Evolutionary conservation across 768 basidiomycete genomes (phyloP).

Genomic region (Plicaturopsis crispa): DNA sequence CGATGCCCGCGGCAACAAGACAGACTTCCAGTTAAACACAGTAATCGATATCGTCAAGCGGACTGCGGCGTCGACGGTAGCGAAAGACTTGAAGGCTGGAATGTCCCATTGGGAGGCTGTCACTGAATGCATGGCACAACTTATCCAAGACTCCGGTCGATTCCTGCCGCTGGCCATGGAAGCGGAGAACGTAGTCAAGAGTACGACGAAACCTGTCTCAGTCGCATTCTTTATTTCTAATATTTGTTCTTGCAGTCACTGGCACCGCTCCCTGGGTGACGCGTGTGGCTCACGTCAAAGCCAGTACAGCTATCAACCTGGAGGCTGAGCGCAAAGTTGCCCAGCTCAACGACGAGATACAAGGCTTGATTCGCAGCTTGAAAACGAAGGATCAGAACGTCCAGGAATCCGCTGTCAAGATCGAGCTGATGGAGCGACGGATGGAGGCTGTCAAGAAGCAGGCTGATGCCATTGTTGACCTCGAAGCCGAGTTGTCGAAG

Average conservation of each 20-base stretch:
- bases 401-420: slow-evolving; percentile 86
- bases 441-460: slow-evolving; percentile 90
- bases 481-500: slow-evolving; percentile 76
- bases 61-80: slow-evolving; percentile 63
- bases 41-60: slow-evolving; percentile 69
- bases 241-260: slow-evolving; percentile 38
- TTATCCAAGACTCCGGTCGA: slow-evolving; percentile 64
- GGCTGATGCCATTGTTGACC: slow-evolving; percentile 71
- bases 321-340: slow-evolving; percentile 88
- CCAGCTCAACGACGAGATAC: slow-evolving; percentile 85
- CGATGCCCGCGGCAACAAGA: slow-evolving; percentile 72
- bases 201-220: slow-evolving; percentile 36
- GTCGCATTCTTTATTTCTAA: slow-evolving; percentile 2
- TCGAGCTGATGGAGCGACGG: slow-evolving; percentile 90
- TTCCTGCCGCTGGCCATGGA: slow-evolving; percentile 70
- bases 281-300: slow-evolving; percentile 77
- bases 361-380: slow-evolving; percentile 76
- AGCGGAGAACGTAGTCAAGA: slow-evolving; percentile 67
- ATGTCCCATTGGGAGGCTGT: slow-evolving; percentile 74
- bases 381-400: slow-evolving; percentile 85
- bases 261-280: slow-evolving; percentile 81
- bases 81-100: slow-evolving; percentile 58
- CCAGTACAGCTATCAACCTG: slow-evolving; percentile 75
- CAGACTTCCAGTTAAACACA: slow-evolving; percentile 66
- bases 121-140: slow-evolving; percentile 54